phyloP scores from a whole-genome alignment of 441 rosid genomes.

The Arabidopsis hybrid region DNA sequence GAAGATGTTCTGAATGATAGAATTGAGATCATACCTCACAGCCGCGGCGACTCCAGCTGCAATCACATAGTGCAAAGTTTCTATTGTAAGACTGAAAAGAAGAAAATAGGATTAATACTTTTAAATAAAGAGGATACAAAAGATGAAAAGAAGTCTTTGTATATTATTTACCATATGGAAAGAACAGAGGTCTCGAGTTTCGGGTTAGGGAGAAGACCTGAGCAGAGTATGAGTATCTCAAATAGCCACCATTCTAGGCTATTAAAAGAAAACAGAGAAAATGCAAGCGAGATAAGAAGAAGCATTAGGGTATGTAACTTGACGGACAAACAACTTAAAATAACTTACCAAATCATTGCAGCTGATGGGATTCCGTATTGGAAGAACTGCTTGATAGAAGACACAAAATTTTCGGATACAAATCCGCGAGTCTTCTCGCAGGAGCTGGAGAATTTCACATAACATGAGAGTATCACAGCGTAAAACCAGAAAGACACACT shows the following conservation, averaged over 20 bases:
- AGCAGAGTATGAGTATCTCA: constrained; percentile 65
- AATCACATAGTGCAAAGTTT: constrained; percentile 37
- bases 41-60: constrained; percentile 31
- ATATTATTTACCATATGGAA: constrained; percentile 58
- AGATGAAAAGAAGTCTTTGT: not conserved
- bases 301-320: not conserved
- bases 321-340: not conserved
- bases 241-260: constrained; percentile 68
- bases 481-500: constrained; percentile 40
- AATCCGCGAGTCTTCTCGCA: constrained; percentile 38
- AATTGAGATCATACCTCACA: constrained; percentile 36
- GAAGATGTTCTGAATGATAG: too few relatives aligned
- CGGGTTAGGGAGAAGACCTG: constrained; percentile 77
- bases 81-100: constrained; percentile 33
- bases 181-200: constrained; percentile 78
- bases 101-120: not conserved
- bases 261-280: not conserved
- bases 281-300: not conserved
- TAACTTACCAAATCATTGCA: constrained; percentile 40
- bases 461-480: constrained; percentile 10
- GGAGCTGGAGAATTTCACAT: constrained; percentile 37
- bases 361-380: constrained; percentile 41
- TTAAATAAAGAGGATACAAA: not conserved
- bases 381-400: constrained; percentile 32
- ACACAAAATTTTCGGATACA: constrained; percentile 11